Evolutionary conservation across 139 green algal species (phyloP), one percentile per base, ranked within the genome.

Genomic region (Volvox reticuliferus): DNA sequence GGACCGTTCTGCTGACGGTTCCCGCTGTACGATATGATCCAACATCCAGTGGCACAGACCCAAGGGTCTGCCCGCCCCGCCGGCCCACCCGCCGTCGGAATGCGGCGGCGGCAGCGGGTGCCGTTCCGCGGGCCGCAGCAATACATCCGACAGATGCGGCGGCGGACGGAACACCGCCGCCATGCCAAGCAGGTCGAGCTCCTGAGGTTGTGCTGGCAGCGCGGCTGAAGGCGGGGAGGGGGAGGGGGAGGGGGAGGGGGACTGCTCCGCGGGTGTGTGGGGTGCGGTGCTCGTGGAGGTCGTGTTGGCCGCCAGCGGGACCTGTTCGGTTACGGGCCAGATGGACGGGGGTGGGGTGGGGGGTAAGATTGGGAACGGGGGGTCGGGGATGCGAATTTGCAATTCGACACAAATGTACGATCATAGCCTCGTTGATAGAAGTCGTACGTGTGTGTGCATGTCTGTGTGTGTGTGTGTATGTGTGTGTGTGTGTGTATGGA

Each of bases 21-120:
- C 91, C 79, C 87, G 33, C 86, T 88, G 36, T 55, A 36, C 78
- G 26, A 93, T 91, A 1, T 79, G 33, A 68, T 93, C 91, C 50
- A 93, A 33, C 91, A 93, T 91, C 91, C 91, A 93, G 36, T 24
- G 13, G 79, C 86, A 82, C 21, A 32, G 24, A 73, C 28, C 61
- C 61, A 73, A 17, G 76, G 87, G 33, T 36, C 67, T 16, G 67
- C 22, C 65, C 28, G 65, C 12, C 65, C 65, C 65, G 65, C 12
- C 65, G 6, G 21, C 9, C 21, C 65, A 5, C 65, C 65, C 65
- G 65, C 65, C 65, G 65, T 28, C 65, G 65, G 65, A 5, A 73
- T 55, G 65, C 65, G 65, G 65, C 65, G 24, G 28, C 28, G 86
- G 86, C 86, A 90, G 86, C 86, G 86, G 86, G 71, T 63, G 30